Evolutionary conservation across 1,139 yeast genomes (phyloP).

Genomic region (Protomyces lactucae-debilis): DNA sequence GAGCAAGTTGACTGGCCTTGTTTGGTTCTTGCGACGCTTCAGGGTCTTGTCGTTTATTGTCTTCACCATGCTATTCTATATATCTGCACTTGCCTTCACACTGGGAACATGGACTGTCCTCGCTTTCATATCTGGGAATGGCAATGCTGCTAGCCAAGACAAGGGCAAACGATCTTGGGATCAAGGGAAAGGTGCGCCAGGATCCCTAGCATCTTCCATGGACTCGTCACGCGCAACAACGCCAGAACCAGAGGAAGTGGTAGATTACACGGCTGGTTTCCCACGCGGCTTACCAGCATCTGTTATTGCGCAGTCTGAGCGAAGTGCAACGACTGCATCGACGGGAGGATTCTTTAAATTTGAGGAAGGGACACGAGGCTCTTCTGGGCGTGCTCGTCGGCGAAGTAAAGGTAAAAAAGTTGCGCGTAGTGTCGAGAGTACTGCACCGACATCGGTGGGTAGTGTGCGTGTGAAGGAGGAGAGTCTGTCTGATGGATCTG

Average conservation of each 20-base stretch:
- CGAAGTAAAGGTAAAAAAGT: background rate
- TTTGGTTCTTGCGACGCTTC: slow-evolving; percentile 11
- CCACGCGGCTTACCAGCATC: background rate
- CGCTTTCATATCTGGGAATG: background rate
- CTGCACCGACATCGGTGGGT: background rate
- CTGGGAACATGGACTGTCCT: slow-evolving; percentile 2
- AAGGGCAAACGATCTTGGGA: background rate
- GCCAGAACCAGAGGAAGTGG: background rate
- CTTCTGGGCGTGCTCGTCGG: background rate
- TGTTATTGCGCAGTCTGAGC: background rate
- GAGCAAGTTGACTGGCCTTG: slow-evolving; percentile 11
- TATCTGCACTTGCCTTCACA: background rate
- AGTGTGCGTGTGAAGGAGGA: background rate
- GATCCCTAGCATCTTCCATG: background rate
- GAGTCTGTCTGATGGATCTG: background rate
- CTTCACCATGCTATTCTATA: slow-evolving; percentile 22
- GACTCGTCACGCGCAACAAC: background rate
- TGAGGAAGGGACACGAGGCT: background rate
- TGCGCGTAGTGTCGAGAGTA: background rate
- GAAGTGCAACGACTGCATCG: background rate
- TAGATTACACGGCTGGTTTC: background rate
- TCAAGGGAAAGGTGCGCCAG: background rate
- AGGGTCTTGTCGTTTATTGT: slow-evolving; percentile 13
- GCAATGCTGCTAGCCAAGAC: background rate
- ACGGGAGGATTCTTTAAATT: background rate